Percentiles rank a stretch among this genome's conserved stretches.
These are phyloP conservation scores for Sonneratia caseolaris DNA, from an alignment of 345 rosid species.

Conservation along the genomic window DNA sequence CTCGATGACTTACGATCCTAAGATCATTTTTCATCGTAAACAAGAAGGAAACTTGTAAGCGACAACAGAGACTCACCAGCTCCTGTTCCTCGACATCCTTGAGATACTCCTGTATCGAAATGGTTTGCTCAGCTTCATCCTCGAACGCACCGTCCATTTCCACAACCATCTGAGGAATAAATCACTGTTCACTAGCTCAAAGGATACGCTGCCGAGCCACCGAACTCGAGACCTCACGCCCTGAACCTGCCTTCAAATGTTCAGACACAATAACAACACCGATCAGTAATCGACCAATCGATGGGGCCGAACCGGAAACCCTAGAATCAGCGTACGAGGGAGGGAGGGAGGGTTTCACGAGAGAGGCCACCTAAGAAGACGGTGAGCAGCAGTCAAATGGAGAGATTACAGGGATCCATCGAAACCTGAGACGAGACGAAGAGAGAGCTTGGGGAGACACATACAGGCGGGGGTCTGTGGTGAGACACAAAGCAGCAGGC, in stretches of 20 bases:
- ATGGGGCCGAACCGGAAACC: conserved; percentile 1
- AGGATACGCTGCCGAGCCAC: neutral
- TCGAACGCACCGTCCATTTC: conserved; percentile 48
- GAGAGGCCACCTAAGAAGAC: neutral
- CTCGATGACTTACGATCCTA: neutral
- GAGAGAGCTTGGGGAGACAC: neutral
- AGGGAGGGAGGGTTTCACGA: neutral
- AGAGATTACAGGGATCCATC: neutral
- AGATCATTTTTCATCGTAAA: neutral
- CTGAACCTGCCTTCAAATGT: neutral
- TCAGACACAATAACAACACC: neutral
- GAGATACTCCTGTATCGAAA: conserved; percentile 75
- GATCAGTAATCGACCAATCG: neutral
- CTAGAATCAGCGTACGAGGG: neutral
- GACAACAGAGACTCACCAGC: conserved; percentile 32
- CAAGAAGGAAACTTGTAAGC: neutral
- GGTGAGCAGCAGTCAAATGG: neutral
- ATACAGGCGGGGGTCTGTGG: neutral
- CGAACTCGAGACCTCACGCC: neutral
- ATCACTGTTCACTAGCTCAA: neutral
- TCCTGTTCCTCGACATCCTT: conserved; percentile 73
- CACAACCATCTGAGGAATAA: neutral
- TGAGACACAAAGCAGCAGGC: neutral
- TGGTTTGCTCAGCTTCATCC: conserved; percentile 57
- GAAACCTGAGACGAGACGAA: neutral